Percentiles rank a stretch among this genome's conserved stretches.
Evolutionary conservation across 257 asterid genomes (phyloP).

Genomic region (Solanum chiquidenum): DNA sequence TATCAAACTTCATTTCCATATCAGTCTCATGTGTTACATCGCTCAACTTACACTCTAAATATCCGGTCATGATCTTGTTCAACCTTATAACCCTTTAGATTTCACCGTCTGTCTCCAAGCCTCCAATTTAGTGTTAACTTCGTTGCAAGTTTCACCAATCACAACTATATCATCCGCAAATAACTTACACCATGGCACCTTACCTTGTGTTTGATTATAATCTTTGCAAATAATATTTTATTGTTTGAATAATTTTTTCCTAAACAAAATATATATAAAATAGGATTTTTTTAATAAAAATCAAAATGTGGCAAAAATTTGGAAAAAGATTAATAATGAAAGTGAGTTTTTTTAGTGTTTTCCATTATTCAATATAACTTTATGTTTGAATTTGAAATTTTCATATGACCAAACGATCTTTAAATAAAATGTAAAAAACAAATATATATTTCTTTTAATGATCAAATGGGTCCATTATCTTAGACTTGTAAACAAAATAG

Average conservation of each 20-base stretch:
- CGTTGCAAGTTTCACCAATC: not conserved
- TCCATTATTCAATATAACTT: not conserved
- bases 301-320: too few relatives aligned
- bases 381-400: not conserved
- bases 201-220: not conserved
- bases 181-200: not conserved
- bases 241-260: too few relatives aligned
- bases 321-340: not conserved
- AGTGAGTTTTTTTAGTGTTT: not conserved
- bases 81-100: not conserved
- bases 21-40: too few relatives aligned
- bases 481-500: not conserved
- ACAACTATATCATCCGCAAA: not conserved
- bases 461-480: not conserved
- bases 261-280: too few relatives aligned
- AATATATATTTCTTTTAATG: not conserved
- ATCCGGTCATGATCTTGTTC: not conserved
- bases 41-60: too few relatives aligned
- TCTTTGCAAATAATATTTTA: not conserved
- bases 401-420: too few relatives aligned
- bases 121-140: not conserved
- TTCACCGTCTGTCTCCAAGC: too few relatives aligned
- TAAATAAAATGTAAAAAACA: too few relatives aligned
- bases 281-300: too few relatives aligned
- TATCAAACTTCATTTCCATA: not conserved